Percentiles rank a stretch among this genome's conserved stretches.
Evolutionary conservation across 768 basidiomycete genomes (phyloP).

Genomic region (Pilatotrama ljubarskyi): DNA sequence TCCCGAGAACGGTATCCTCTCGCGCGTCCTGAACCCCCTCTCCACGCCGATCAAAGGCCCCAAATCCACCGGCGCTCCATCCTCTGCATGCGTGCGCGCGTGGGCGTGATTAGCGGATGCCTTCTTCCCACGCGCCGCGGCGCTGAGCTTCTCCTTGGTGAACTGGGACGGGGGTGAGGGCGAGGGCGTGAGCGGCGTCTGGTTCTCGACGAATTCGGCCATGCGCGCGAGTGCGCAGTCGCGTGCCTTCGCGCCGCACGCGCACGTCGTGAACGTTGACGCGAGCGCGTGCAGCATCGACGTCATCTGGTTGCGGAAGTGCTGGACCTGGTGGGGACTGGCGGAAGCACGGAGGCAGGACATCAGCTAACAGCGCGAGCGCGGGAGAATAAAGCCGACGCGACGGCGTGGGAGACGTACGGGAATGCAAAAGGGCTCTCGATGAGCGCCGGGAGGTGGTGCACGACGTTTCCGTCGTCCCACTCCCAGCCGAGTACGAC

Average conservation of each 20-base stretch:
- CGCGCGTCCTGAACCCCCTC: conserved; percentile 63
- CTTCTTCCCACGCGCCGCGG: neutral
- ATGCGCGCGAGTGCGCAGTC: conserved; percentile 68
- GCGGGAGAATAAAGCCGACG: neutral
- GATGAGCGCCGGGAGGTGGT: conserved; percentile 70
- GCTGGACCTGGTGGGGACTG: conserved; percentile 44
- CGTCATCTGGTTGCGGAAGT: conserved; percentile 64
- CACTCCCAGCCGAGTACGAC: conserved; percentile 94
- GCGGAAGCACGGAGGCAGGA: neutral
- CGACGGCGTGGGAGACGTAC: conserved; percentile 41
- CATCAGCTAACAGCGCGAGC: neutral
- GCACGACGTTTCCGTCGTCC: conserved; percentile 90
- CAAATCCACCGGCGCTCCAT: conserved; percentile 41
- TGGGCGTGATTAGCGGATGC: neutral
- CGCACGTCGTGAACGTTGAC: conserved; percentile 73
- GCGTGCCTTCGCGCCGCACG: conserved; percentile 61
- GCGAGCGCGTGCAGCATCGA: conserved; percentile 69
- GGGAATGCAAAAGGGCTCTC: conserved; percentile 55
- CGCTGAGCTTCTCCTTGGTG: conserved; percentile 15
- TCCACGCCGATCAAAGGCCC: conserved; percentile 64
- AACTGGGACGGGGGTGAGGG: conserved; percentile 27
- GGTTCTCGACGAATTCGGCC: conserved; percentile 58
- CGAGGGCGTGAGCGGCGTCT: conserved; percentile 31
- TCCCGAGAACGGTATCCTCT: conserved; percentile 54
- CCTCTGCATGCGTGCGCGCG: neutral